Conservation (phyloP, 106 monocot species). For the Apostasia ramifera region DNA sequence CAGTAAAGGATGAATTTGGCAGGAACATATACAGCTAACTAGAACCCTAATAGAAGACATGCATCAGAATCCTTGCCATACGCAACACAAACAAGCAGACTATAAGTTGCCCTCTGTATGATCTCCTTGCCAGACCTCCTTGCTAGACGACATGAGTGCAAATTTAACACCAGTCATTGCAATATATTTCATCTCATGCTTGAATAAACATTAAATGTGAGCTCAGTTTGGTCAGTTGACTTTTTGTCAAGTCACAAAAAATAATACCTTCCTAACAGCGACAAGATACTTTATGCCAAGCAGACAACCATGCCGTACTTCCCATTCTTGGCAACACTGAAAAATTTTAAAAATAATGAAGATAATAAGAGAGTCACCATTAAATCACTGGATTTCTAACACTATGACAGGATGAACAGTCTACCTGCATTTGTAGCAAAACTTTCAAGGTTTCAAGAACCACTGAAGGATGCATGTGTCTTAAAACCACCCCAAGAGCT, state of each 20-base stretch:
- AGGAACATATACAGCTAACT: no score
- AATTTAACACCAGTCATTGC: no score
- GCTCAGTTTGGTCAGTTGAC: no score
- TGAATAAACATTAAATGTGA: no score
- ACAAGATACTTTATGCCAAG: conserved; percentile 93
- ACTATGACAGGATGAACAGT: not conserved
- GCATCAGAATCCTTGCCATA: no score
- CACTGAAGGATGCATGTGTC: conserved; percentile 87
- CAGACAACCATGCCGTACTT: conserved; percentile 95
- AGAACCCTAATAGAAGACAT: no score
- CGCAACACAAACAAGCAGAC: no score
- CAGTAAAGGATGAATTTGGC: no score
- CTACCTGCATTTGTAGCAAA: conserved; percentile 91
- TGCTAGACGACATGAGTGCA: no score
- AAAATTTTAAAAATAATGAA: conserved; percentile 32
- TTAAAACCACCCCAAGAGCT: conserved; percentile 86
- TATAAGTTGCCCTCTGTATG: no score
- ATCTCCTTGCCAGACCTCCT: no score
- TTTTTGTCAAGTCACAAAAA: not conserved
- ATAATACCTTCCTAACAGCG: conserved; percentile 72
- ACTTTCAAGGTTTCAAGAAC: conserved; percentile 76
- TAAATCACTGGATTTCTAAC: not conserved
- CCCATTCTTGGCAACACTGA: conserved; percentile 99
- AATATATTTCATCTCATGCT: no score
- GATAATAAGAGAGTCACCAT: conserved; percentile 17